Base-by-base conservation (phyloP, 169 alveolate species). In the Theileria annulata region DNA sequence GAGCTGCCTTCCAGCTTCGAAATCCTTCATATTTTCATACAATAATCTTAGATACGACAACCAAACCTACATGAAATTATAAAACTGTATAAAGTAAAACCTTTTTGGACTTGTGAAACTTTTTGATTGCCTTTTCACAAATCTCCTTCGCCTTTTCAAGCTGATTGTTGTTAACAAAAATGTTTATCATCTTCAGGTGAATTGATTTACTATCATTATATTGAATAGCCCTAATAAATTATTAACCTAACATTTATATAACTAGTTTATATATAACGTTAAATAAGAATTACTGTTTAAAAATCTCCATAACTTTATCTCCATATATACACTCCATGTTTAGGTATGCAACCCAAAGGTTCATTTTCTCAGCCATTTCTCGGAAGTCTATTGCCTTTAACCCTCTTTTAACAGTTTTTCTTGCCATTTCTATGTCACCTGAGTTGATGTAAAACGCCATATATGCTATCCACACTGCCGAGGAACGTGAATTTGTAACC, bases 311-410 rank as follows among this genome's bases (percentile, higher is more conserved):
- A 49, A 85, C 85, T 3, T 80, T 79, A 80, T 90, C 91, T 28
- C 96, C 96, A 67, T 83, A 92, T 25, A 79, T 72, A 51, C 93
- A 88, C 49, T 92, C 96, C 96, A 92, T 92, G 72, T 92, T 92
- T 27, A 92, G 51, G 77, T 88, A 91, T 31, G 95, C 94, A 60
- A 92, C 80, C 94, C 94, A 92, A 8, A 92, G 74, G 35, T 92
- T 92, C 87, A 71, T 63, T 30, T 92, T 88, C 68, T 91, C 95
- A 63, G 58, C 78, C 70, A 91, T 75, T 30, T 87, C 94, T 21
- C 91, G 90, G 54, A 88, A 84, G 63, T 91, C 93, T 51, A 92
- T 91, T 17, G 90, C 86, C 64, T 86, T 88, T 15, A 92, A 67
- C 3, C 95, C 93, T 47, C 96, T 80, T 42, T 87, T 88, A n/a